phyloP scores from a whole-genome alignment of 441 rosid species.

The Mallotus japonicus region DNA sequence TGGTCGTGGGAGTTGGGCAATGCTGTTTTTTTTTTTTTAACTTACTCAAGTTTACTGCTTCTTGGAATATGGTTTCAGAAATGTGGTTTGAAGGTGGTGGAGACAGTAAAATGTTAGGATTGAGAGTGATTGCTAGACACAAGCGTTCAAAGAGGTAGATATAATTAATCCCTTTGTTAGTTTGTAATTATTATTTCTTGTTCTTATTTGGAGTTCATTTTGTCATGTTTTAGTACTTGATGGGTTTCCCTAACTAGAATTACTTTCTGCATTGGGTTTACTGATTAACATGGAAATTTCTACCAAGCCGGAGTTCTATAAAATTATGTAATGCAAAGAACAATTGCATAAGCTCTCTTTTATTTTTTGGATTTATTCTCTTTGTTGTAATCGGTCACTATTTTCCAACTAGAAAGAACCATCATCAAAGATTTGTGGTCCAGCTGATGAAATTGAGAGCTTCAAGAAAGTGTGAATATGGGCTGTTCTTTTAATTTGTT shows the following conservation, averaged over 20 bases:
- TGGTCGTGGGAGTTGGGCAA: conserved; percentile 12
- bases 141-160: conserved; percentile 76
- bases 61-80: conserved; percentile 28
- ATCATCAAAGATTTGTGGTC: conserved; percentile 27
- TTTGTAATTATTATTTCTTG: conserved; percentile 13
- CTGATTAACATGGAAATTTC: conserved; percentile 24
- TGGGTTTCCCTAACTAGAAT: conserved; percentile 31
- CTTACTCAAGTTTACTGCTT: conserved; percentile 18
- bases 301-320: conserved; percentile 16
- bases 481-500: not conserved
- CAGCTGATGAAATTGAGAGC: conserved; percentile 15
- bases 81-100: conserved; percentile 49
- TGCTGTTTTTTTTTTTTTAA: conserved; percentile 22
- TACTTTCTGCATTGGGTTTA: conserved; percentile 22
- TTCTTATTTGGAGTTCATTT: conserved; percentile 19
- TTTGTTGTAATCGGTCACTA: conserved; percentile 13
- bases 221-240: conserved; percentile 12
- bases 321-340: conserved; percentile 11
- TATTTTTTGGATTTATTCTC: conserved; percentile 22
- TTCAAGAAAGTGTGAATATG: conserved; percentile 22
- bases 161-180: conserved; percentile 20
- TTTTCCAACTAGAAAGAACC: conserved; percentile 16
- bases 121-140: conserved; percentile 47
- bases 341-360: conserved; percentile 1
- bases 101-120: conserved; percentile 47